A percentile compares a stretch with the other conserved stretches of the same genome.
Evolutionary conservation across 495 filamentous ascomycete genomes (phyloP).

Genomic region (Pseudoneurospora amorphoporcata): DNA sequence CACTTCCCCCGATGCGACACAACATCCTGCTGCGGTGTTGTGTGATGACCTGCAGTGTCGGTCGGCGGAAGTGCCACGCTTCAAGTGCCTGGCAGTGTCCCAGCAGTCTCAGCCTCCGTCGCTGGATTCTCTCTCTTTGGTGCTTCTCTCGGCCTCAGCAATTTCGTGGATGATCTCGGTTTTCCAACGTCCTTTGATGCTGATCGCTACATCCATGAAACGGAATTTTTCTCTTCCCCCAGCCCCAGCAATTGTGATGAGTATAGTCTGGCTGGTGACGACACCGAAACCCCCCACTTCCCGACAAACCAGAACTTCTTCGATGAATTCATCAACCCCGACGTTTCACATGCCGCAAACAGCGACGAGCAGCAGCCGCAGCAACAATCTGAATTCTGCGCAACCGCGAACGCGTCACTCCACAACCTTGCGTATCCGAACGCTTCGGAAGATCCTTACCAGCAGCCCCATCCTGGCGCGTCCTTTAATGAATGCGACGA

Average conservation of each 20-base stretch:
- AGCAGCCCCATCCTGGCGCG: conserved; percentile 89
- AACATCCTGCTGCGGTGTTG: conserved; percentile 99
- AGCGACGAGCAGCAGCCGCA: conserved; percentile 21
- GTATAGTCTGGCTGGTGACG: conserved; percentile 79
- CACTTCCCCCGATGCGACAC: conserved; percentile 84
- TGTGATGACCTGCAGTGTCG: conserved; percentile 98
- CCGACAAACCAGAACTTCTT: conserved; percentile 31
- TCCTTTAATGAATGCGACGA: conserved; percentile 84
- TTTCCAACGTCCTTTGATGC: conserved; percentile 40
- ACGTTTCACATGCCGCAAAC: conserved; percentile 30
- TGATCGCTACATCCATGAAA: conserved; percentile 69
- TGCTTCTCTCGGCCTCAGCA: conserved; percentile 53
- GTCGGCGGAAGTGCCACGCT: conserved; percentile 50
- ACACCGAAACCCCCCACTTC: conserved; percentile 43
- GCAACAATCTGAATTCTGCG: conserved; percentile 29
- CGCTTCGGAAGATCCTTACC: conserved; percentile 49
- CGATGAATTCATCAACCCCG: conserved; percentile 40
- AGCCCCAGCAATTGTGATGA: conserved; percentile 59
- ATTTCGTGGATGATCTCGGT: conserved; percentile 61
- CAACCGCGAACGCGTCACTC: conserved; percentile 30
- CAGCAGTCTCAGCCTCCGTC: conserved; percentile 45
- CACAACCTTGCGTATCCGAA: conserved; percentile 39
- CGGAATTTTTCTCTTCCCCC: conserved; percentile 61
- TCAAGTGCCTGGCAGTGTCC: conserved; percentile 48
- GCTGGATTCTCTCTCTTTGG: conserved; percentile 45